A percentile compares a stretch with the other conserved stretches of the same genome.
Conservation (phyloP, 2,329 filamentous ascomycete genomes). For the Diaporthe amygdali region DNA sequence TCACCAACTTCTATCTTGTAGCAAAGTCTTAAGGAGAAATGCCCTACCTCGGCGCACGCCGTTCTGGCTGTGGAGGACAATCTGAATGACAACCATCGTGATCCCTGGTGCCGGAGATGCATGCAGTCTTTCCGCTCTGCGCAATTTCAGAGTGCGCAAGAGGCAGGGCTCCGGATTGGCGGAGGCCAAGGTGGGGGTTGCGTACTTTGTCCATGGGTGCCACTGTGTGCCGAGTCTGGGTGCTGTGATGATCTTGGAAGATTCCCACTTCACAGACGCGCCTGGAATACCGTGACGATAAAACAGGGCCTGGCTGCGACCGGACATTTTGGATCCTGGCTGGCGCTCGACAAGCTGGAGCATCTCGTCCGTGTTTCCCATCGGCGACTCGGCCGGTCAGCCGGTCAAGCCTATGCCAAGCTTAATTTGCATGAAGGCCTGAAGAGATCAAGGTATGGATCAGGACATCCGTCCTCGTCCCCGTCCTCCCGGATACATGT, state of each 20-base stretch:
- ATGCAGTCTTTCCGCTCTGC: constrained; percentile 17
- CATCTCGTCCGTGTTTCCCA: background rate
- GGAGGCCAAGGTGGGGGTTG: background rate
- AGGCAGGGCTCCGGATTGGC: constrained; percentile 18
- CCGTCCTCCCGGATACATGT: background rate
- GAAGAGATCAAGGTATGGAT: background rate
- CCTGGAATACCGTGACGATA: background rate
- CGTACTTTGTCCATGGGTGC: background rate
- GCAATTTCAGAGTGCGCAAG: constrained; percentile 17
- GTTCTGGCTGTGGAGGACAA: background rate
- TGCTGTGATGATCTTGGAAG: constrained; percentile 9
- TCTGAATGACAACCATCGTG: constrained; percentile 9
- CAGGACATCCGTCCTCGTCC: background rate
- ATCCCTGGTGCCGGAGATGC: constrained; percentile 18
- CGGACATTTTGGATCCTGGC: background rate
- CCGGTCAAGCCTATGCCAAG: background rate
- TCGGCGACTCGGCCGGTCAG: background rate
- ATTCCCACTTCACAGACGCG: constrained; percentile 11
- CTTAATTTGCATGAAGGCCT: background rate
- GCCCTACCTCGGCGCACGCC: background rate
- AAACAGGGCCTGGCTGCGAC: background rate
- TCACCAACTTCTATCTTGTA: background rate
- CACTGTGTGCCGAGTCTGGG: constrained; percentile 3
- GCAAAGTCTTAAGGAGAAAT: background rate
- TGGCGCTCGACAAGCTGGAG: background rate